phyloP scores from a whole-genome alignment of 2,329 filamentous ascomycete genomes.

The Endocalyx cinctus region DNA sequence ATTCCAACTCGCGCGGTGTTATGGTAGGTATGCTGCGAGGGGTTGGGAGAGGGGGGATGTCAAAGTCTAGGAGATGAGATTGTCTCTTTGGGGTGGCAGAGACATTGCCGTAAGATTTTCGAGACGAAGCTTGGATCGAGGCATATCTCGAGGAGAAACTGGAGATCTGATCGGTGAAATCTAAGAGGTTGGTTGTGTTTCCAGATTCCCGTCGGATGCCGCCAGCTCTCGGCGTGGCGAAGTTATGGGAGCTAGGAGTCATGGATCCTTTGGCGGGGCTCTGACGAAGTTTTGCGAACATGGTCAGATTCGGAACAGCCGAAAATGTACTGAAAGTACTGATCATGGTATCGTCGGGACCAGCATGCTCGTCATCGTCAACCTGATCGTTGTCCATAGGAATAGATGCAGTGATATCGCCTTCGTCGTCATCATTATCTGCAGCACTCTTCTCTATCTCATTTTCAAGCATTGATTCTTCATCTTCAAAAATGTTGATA shows the following conservation, averaged over 20 bases:
- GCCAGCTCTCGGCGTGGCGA: conserved; percentile 33
- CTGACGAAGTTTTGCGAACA: conserved; percentile 69
- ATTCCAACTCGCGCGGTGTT: conserved; percentile 87
- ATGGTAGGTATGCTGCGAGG: conserved; percentile 87
- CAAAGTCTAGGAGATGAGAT: conserved; percentile 77
- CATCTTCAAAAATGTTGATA: conserved; percentile 60
- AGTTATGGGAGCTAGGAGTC: no score
- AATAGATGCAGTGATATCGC: conserved; percentile 18
- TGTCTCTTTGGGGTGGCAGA: conserved; percentile 48
- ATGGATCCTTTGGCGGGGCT: conserved; percentile 45
- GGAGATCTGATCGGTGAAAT: conserved; percentile 74
- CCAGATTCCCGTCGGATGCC: conserved; percentile 36
- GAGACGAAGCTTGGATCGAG: neutral
- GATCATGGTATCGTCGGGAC: conserved; percentile 66
- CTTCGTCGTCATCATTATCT: conserved; percentile 22
- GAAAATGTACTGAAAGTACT: conserved; percentile 89
- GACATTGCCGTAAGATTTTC: neutral
- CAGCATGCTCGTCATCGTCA: conserved; percentile 35
- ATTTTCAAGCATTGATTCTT: conserved; percentile 29
- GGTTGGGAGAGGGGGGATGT: conserved; percentile 89
- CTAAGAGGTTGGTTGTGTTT: conserved; percentile 75
- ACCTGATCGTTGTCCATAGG: conserved; percentile 24
- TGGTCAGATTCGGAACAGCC: conserved; percentile 80
- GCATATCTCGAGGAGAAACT: conserved; percentile 16
- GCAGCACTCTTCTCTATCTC: no score